Evolutionary conservation across 495 filamentous ascomycete genomes (phyloP).

Genomic region (Chaetomidium leptoderma): DNA sequence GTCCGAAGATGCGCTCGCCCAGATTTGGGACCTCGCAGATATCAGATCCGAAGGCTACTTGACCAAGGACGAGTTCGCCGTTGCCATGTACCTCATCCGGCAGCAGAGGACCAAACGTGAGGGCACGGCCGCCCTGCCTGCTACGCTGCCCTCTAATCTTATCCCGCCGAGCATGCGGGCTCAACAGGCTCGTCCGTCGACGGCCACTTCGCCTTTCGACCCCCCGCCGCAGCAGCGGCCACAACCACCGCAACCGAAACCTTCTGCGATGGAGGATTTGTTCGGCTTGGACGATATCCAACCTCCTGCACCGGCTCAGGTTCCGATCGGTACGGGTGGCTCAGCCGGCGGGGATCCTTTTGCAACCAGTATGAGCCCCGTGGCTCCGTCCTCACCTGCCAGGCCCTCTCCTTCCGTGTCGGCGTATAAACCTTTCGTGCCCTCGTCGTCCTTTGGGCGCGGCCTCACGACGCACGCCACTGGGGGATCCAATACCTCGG

Average conservation of each 20-base stretch:
- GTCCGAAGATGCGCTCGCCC: conserved; percentile 84
- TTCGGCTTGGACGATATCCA: conserved; percentile 78
- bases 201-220: conserved; percentile 44
- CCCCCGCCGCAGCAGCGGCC: conserved; percentile 43
- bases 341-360: conserved; percentile 60
- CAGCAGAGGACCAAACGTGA: conserved; percentile 74
- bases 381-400: conserved; percentile 51
- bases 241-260: conserved; percentile 50
- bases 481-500: conserved; percentile 60
- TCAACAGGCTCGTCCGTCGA: conserved; percentile 40
- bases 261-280: conserved; percentile 82
- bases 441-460: conserved; percentile 85
- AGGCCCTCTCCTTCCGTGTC: conserved; percentile 45
- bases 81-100: conserved; percentile 95
- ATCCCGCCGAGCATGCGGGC: conserved; percentile 86
- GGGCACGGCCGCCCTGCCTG: conserved; percentile 56
- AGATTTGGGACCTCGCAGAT: conserved; percentile 96
- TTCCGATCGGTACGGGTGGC: conserved; percentile 67
- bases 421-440: conserved; percentile 84
- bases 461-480: conserved; percentile 72
- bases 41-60: conserved; percentile 85
- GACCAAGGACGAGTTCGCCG: conserved; percentile 85
- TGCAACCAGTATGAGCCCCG: conserved; percentile 42
- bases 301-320: conserved; percentile 51
- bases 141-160: conserved; percentile 70